These are phyloP conservation scores for Volutella citrinella DNA, from an alignment of 2,329 filamentous ascomycete genomes.

Conservation along the genomic window DNA sequence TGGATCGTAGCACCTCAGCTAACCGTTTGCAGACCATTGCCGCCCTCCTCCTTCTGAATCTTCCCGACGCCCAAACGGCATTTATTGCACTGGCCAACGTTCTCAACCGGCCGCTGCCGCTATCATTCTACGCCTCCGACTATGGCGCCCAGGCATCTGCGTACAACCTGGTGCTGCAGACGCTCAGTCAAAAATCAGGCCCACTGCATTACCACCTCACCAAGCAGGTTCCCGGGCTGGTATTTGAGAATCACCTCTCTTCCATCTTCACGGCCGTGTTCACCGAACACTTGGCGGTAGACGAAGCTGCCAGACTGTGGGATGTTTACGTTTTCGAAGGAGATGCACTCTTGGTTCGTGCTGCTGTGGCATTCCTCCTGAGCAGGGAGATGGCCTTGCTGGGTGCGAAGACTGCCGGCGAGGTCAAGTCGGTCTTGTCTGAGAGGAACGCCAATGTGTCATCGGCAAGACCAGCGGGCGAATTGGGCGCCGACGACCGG, in stretches of 20 bases:
- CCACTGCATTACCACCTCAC: slow-evolving; percentile 64
- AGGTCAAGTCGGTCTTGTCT: slow-evolving; percentile 39
- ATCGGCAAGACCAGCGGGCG: slow-evolving; percentile 35
- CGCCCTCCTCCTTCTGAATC: slow-evolving; percentile 69
- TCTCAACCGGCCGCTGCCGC: slow-evolving; percentile 70
- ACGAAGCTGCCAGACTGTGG: slow-evolving; percentile 72
- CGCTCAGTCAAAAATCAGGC: slow-evolving; percentile 61
- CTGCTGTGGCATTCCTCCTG: slow-evolving; percentile 65
- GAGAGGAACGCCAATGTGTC: slow-evolving; percentile 27
- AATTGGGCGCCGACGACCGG: slow-evolving; percentile 46
- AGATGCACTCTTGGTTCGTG: slow-evolving; percentile 67
- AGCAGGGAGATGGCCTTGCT: slow-evolving; percentile 51
- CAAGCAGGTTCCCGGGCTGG: slow-evolving; percentile 41
- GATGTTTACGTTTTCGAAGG: slow-evolving; percentile 83
- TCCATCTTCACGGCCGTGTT: slow-evolving; percentile 64
- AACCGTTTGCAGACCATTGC: slow-evolving; percentile 65
- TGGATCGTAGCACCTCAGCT: too few relatives aligned
- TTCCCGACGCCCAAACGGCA: slow-evolving; percentile 58
- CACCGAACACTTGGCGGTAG: slow-evolving; percentile 60
- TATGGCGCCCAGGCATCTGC: slow-evolving; percentile 64
- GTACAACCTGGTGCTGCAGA: slow-evolving; percentile 67
- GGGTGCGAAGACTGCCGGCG: slow-evolving; percentile 40
- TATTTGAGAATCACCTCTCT: slow-evolving; percentile 54
- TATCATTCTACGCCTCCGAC: slow-evolving; percentile 74
- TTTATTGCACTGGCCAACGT: slow-evolving; percentile 75